phyloP scores from a whole-genome alignment of 495 filamentous ascomycete genomes.

The Talaromyces thailandensis region DNA sequence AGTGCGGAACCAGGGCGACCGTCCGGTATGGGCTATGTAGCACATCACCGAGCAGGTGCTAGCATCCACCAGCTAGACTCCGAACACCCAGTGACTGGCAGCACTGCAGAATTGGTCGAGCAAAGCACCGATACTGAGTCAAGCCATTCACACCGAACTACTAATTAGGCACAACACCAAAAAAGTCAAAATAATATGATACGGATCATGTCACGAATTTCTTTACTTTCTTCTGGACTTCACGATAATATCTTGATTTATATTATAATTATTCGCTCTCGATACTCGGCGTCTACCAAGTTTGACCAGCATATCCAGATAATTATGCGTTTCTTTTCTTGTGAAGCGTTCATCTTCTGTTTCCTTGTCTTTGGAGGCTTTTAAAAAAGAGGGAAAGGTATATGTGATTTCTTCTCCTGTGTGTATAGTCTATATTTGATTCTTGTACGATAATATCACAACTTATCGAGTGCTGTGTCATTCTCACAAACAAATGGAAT shows the following conservation, averaged over 20 bases:
- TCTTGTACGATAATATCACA: background rate
- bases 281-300: background rate
- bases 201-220: slow-evolving; percentile 4
- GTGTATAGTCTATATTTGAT: background rate
- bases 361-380: background rate
- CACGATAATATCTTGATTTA: background rate
- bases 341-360: background rate
- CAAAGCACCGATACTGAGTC: slow-evolving; percentile 5
- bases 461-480: background rate
- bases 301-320: background rate
- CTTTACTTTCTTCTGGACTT: background rate
- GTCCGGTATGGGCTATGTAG: slow-evolving; percentile 64
- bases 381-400: background rate
- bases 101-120: slow-evolving; percentile 40
- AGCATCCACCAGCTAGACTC: slow-evolving; percentile 50
- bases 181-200: background rate
- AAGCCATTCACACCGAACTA: background rate
- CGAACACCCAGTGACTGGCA: slow-evolving; percentile 42
- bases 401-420: background rate
- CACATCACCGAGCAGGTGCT: slow-evolving; percentile 53
- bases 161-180: background rate
- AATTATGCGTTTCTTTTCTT: background rate
- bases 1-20: slow-evolving; percentile 40
- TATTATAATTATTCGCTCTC: background rate
- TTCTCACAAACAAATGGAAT: background rate